Evolutionary conservation across 2,329 filamentous ascomycete genomes (phyloP), one percentile per base, ranked within the genome.

Genomic region (Incumbomyces delicatus): DNA sequence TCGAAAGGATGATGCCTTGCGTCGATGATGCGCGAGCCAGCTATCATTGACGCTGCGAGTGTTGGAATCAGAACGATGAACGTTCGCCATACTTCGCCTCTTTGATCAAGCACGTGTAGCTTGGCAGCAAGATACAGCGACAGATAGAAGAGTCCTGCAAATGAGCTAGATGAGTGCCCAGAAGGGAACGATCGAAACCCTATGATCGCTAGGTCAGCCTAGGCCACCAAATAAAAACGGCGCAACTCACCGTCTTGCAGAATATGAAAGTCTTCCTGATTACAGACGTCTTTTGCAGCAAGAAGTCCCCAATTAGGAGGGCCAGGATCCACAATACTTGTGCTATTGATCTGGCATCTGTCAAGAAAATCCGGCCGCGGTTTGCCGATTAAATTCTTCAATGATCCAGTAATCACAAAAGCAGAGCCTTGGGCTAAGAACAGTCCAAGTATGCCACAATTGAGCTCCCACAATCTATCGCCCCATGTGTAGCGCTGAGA

Each of bases 1-100:
- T 80, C 76, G 58, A 80, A 79, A 0, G 76, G 75, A 54, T 80
- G 76, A 49, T 80, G 76, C 13, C 76, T 69, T 17, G 75, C 75
- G 54, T 80, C 76, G 76, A 79, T 79, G 47, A 79, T 79, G 37
- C 76, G 71, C 12, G 72, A 73, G 32, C 74, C 71, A 5, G 76
- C 73, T 44, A 80, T 68, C 35, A 79, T 66, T 10, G 69, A 67
- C 14, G 76, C 76, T 17, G 66, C 74, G 13, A 80, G 65, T 8
- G 69, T 66, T 1, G 76, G 76, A 3, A 74, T 62, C 50, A 77
- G 62, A 33, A 77, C 69, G 17, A 79, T 57, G 46, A 78, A 68
- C 1, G 72, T 63, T 56, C 78, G 78, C 76, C 76, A 80, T 13
- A 76, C 74, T 57, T 79, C 76, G 29, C 76, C 76, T 50, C 73